Base-by-base conservation (phyloP, 2,329 filamentous ascomycete genomes). In the Thielaviopsis musarum region DNA sequence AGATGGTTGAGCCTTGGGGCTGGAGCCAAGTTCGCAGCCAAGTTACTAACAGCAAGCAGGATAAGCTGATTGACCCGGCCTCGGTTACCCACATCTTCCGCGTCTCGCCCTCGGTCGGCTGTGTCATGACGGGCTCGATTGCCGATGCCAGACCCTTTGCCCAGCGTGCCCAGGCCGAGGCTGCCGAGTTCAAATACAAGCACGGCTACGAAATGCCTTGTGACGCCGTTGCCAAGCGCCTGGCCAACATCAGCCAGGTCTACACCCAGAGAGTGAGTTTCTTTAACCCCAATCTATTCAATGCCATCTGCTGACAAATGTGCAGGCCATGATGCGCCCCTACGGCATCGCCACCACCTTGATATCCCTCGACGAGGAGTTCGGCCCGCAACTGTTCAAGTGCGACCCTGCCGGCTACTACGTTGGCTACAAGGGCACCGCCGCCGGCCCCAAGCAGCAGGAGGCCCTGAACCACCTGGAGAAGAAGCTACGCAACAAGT, bases 401-500 rank as follows among this genome's bases (percentile, higher is more conserved):
- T 96, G 91, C 71, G 93, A 98, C 70, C 93, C 93, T 55, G 93
- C 93, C 60, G 93, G 93, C 62, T 98, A 98, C 78, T 97, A 93
- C 71, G 90, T 91, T 60, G 93, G 93, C 65, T 98, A 97, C 84
- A 97, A 97, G 78, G 93, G 89, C 65, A 97, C 93, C 54, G 89
- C 93, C 58, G 94, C 93, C 7, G 93, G 93, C 5, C 93, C 93
- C 59, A 98, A 98, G 77, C 91, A 96, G 73, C 93, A 98, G 73
- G 93, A 98, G 79, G 93, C 93, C 64, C 82, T 97, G 70, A 98
- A 98, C 74, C 90, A 95, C 72, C 79, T 98, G 61, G 93, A 98
- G 82, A 97, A 97, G 85, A 97, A 97, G 81, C 83, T 98, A 73
- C 95, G 96, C 78, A 96, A 95, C 84, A 96, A 96, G 83, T 91